Evolutionary conservation across 768 basidiomycete genomes (phyloP).

Genomic region (Auriculariales sp.): DNA sequence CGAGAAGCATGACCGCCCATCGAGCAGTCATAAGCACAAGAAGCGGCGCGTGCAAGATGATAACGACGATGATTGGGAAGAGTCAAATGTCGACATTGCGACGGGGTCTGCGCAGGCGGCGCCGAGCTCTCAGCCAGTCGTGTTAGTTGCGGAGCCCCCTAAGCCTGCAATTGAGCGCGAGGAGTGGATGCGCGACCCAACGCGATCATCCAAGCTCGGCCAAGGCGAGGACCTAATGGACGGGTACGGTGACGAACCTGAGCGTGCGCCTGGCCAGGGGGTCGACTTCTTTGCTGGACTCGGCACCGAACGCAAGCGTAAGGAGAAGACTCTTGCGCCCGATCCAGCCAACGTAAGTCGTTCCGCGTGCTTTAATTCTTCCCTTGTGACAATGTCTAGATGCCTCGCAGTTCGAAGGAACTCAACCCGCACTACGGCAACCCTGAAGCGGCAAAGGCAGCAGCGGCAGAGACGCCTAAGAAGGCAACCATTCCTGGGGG

Average conservation of each 20-base stretch:
- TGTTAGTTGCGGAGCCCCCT: slow-evolving; percentile 25
- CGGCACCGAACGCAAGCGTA: slow-evolving; percentile 53
- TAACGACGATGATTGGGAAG: slow-evolving; percentile 67
- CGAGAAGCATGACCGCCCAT: slow-evolving; percentile 15
- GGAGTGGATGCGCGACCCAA: slow-evolving; percentile 73
- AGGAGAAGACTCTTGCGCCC: slow-evolving; percentile 44
- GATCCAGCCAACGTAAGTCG: slow-evolving; percentile 59
- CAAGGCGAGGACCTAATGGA: slow-evolving; percentile 46
- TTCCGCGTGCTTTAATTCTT: too few species aligned
- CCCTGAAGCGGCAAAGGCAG: slow-evolving; percentile 24
- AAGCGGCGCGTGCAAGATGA: slow-evolving; percentile 31
- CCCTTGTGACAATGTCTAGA: slow-evolving; percentile 34
- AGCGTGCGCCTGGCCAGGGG: slow-evolving; percentile 36
- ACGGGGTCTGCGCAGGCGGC: slow-evolving; percentile 40
- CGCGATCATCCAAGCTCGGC: slow-evolving; percentile 13
- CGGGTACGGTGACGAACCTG: slow-evolving; percentile 41
- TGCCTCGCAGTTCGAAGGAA: slow-evolving; percentile 39
- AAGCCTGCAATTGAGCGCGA: slow-evolving; percentile 50
- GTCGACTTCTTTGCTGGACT: slow-evolving; percentile 85
- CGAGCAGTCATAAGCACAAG: slow-evolving; percentile 20
- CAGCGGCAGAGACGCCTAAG: slow-evolving; percentile 27
- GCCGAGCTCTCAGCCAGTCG: slow-evolving; percentile 32
- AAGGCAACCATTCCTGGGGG: slow-evolving; percentile 58
- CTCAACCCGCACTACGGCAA: slow-evolving; percentile 44
- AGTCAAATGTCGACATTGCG: slow-evolving; percentile 74